Base-by-base conservation (phyloP, 768 basidiomycete genomes). In the Pleurotus ostreatus region DNA sequence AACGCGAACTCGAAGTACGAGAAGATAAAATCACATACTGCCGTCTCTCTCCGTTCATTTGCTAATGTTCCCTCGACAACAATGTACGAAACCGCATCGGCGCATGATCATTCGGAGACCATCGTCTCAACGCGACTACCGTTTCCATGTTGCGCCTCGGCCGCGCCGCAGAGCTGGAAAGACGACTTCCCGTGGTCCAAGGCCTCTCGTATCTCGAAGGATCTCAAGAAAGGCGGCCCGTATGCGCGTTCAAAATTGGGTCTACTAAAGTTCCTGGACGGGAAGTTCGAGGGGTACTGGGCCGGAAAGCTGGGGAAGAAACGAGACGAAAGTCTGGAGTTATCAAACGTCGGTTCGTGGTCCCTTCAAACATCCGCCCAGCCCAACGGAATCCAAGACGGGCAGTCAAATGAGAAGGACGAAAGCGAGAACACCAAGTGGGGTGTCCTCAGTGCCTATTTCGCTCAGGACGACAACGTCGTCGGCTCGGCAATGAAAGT, bases 271-370 rank as follows among this genome's bases (percentile, higher is more conserved):
- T 71, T 62, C 51, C 58, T 77, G 9, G 66, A 65, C 51, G 69
- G 71, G 25, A 60, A 67, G 43, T 70, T 69, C 54, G 63, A 61
- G 23, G 59, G 55, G 3, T 76, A 57, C 57, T 63, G 70, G 49
- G 53, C 44, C 7, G 65, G 66, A 1, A 63, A 63, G 58, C 53
- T 72, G 15, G 72, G 70, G 13, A 65, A 62, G 59, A 73, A 74
- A 60, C 64, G 76, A 22, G 58, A 55, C 4, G 60, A 15, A 15
- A 68, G 67, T 30, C 52, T 77, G 15, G 70, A 71, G 57, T 49
- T 77, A 9, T 76, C 75, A n/a, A 78, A 78, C 60, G 49, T 72
- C 12, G 75, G 75, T 20, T 37, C 38, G 3, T 53, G 51, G 51
- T 40, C 39, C 22, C 15, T 53, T 15, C n/a, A 22, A 16, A 9